phyloP scores from a whole-genome alignment of 805 yeast species.

The Kazachstania africana region DNA sequence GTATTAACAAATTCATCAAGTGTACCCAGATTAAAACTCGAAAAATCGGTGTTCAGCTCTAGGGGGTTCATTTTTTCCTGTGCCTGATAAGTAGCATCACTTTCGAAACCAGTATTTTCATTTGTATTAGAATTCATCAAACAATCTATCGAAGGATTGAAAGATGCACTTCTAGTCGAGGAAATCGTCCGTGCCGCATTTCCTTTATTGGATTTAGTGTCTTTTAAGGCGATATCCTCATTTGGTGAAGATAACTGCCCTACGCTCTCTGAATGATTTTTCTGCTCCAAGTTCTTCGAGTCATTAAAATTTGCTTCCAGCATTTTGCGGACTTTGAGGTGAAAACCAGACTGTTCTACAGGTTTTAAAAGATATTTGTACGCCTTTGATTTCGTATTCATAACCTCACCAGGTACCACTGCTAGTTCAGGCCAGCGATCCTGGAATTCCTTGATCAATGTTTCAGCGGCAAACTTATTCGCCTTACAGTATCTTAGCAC shows the following conservation, averaged over 20 bases:
- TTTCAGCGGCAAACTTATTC: slow-evolving; percentile 38
- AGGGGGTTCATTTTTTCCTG: neutral
- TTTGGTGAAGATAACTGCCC: too few species aligned
- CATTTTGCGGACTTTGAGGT: slow-evolving; percentile 10
- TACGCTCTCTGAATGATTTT: too few species aligned
- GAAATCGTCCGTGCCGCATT: too few species aligned
- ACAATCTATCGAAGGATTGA: too few species aligned
- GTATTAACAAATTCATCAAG: slow-evolving; percentile 24
- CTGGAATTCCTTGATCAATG: slow-evolving; percentile 48
- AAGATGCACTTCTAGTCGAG: too few species aligned
- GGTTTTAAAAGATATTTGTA: slow-evolving; percentile 16
- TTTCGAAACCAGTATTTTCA: neutral
- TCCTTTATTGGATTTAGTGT: too few species aligned
- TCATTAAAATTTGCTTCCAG: neutral
- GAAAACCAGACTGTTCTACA: slow-evolving; percentile 19
- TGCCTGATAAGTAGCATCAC: neutral
- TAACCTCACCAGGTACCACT: slow-evolving; percentile 4
- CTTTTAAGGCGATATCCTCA: too few species aligned
- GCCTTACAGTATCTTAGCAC: slow-evolving; percentile 7
- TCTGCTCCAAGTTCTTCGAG: too few species aligned
- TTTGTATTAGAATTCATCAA: neutral
- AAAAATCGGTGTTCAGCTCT: too few species aligned
- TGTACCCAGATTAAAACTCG: slow-evolving; percentile 20
- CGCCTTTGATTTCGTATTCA: slow-evolving; percentile 15
- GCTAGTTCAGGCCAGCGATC: slow-evolving; percentile 49